Conservation (phyloP, 106 monocot genomes). For the Allium cepa region DNA sequence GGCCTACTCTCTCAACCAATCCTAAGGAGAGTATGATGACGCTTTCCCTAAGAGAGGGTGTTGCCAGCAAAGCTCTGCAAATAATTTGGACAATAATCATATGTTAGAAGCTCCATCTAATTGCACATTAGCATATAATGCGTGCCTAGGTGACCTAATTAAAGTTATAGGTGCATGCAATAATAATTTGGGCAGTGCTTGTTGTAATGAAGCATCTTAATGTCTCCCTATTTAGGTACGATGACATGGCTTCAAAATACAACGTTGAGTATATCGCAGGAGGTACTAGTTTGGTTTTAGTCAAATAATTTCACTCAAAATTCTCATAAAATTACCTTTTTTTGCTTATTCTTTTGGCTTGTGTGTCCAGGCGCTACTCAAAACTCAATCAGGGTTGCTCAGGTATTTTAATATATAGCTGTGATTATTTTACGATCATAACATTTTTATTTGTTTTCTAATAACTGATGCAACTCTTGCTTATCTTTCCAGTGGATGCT, state of each 20-base stretch:
- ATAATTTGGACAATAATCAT: too few relatives aligned
- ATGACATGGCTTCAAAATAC: constrained; percentile 62
- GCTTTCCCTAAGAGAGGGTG: too few relatives aligned
- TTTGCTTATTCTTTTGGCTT: not conserved
- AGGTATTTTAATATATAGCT: constrained; percentile 35
- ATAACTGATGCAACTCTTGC: not conserved
- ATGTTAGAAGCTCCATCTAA: too few relatives aligned
- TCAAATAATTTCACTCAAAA: not conserved
- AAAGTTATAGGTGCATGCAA: too few relatives aligned
- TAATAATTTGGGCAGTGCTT: not conserved
- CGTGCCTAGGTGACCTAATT: too few relatives aligned
- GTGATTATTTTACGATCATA: not conserved
- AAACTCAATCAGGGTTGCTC: constrained; percentile 95
- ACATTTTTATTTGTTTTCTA: not conserved
- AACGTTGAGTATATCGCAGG: constrained; percentile 94
- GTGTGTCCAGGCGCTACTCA: constrained; percentile 76
- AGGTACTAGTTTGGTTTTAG: constrained; percentile 29
- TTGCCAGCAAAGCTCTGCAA: too few relatives aligned
- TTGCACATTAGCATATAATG: too few relatives aligned
- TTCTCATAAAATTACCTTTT: not conserved
- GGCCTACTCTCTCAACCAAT: too few relatives aligned
- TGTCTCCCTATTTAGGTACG: constrained; percentile 48
- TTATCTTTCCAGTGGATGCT: constrained; percentile 82
- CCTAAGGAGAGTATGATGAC: too few relatives aligned
- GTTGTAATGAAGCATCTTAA: not conserved